phyloP scores from a whole-genome alignment of 164 flowering plant genomes.

The Buxus sempervirens region DNA sequence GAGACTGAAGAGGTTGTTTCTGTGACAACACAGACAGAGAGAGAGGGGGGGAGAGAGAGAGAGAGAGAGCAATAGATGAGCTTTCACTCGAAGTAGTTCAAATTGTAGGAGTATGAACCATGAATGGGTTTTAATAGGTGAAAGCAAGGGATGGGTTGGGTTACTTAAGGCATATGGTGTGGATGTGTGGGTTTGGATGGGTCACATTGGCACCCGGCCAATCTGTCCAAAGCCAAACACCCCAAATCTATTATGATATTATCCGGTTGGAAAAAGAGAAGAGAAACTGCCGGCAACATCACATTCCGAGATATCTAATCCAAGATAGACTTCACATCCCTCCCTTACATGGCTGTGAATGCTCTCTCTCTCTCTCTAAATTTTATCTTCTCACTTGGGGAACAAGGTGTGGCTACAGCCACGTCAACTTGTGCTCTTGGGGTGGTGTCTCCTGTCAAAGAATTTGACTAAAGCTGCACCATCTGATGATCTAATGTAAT shows the following conservation, averaged over 20 bases:
- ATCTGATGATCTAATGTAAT: too few species aligned
- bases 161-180: conserved; percentile 11
- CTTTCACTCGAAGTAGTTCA: too few species aligned
- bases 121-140: conserved; percentile 30
- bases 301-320: conserved; percentile 39
- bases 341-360: conserved; percentile 38
- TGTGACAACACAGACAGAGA: background rate
- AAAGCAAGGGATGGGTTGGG: conserved; percentile 16
- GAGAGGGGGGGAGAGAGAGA: too few species aligned
- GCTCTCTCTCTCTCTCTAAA: conserved; percentile 14
- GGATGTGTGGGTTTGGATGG: conserved; percentile 51
- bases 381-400: background rate
- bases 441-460: too few species aligned
- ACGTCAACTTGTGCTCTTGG: too few species aligned
- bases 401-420: background rate
- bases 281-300: conserved; percentile 35
- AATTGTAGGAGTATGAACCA: background rate
- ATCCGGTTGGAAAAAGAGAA: conserved; percentile 38
- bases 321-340: conserved; percentile 36
- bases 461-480: too few species aligned
- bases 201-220: conserved; percentile 42
- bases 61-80: too few species aligned
- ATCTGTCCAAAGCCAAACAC: conserved; percentile 39
- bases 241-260: conserved; percentile 37
- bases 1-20: background rate